Evolutionary conservation across 2,329 filamentous ascomycete species (phyloP).

Genomic region (Alternaria sp.): DNA sequence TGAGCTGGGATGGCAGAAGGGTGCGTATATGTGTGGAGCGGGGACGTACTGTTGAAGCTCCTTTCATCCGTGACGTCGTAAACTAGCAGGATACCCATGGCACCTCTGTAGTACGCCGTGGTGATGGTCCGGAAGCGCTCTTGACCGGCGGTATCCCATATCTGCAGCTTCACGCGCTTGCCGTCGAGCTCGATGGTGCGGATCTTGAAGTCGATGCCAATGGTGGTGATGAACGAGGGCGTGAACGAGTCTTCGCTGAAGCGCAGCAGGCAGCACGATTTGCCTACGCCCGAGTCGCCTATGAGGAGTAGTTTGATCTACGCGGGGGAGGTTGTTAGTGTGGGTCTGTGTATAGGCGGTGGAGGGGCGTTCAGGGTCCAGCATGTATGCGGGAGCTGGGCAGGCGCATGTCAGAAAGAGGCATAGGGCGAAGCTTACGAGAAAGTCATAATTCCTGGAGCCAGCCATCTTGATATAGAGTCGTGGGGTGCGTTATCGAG

Average conservation of each 20-base stretch:
- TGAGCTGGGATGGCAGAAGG: neutral
- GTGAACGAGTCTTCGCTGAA: slow-evolving; percentile 99
- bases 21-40: neutral
- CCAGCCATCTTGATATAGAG: slow-evolving; percentile 73
- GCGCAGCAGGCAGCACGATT: slow-evolving; percentile 94
- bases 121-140: slow-evolving; percentile 99
- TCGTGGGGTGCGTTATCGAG: slow-evolving; percentile 17
- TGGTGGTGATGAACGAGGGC: slow-evolving; percentile 97
- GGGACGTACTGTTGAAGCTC: slow-evolving; percentile 85
- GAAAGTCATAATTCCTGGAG: slow-evolving; percentile 98
- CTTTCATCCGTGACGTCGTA: slow-evolving; percentile 98
- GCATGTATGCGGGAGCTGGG: slow-evolving; percentile 5
- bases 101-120: slow-evolving; percentile 96
- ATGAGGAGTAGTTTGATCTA: slow-evolving; percentile 97
- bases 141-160: slow-evolving; percentile 98
- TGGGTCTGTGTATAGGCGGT: slow-evolving; percentile 9
- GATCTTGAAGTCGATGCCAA: slow-evolving; percentile 99
- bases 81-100: slow-evolving; percentile 96
- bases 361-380: slow-evolving; percentile 10
- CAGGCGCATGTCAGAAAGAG: slow-evolving; percentile 1
- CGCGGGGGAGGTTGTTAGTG: slow-evolving; percentile 21
- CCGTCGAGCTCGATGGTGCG: slow-evolving; percentile 98
- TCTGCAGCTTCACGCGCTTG: slow-evolving; percentile 98
- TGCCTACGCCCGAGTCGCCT: slow-evolving; percentile 94
- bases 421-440: slow-evolving; percentile 66